phyloP scores from a whole-genome alignment of 2,329 filamentous ascomycete species.

The Plenodomus lindquistii region DNA sequence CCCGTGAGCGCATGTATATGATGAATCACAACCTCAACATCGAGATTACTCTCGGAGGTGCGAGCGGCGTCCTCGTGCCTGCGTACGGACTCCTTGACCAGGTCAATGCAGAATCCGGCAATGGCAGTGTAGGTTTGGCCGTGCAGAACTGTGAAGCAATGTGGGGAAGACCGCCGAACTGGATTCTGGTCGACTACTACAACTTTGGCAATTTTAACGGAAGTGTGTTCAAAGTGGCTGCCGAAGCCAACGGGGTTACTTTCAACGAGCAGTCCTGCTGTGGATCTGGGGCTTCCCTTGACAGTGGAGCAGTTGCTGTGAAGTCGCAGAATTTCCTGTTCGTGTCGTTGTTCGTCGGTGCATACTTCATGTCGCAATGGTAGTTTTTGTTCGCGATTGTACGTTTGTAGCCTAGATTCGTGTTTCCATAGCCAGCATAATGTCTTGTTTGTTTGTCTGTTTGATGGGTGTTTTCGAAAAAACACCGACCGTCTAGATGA shows the following conservation, averaged over 20 bases:
- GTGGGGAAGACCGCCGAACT: constrained; percentile 42
- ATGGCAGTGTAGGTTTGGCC: constrained; percentile 31
- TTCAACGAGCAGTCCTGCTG: constrained; percentile 30
- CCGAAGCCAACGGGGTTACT: constrained; percentile 55
- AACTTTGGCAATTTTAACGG: constrained; percentile 40
- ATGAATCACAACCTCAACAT: constrained; percentile 91
- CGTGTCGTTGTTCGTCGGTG: not conserved
- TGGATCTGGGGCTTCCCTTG: constrained; percentile 5
- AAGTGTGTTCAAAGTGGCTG: constrained; percentile 42
- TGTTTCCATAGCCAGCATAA: too few species aligned
- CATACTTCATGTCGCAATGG: not conserved
- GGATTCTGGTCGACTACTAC: constrained; percentile 44
- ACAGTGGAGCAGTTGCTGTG: not conserved
- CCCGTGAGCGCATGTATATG: constrained; percentile 70
- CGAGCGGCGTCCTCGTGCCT: constrained; percentile 50
- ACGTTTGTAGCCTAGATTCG: too few species aligned
- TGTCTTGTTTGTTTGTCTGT: not conserved
- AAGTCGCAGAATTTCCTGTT: not conserved
- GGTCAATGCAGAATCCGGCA: constrained; percentile 35
- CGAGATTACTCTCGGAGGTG: constrained; percentile 32
- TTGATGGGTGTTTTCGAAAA: not conserved
- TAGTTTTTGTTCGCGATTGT: too few species aligned
- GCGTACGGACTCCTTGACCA: constrained; percentile 32
- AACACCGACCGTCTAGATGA: not conserved
- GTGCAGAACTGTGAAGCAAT: constrained; percentile 31